phyloP scores from a whole-genome alignment of 2,329 filamentous ascomycete genomes.

The Coniella lustricola region DNA sequence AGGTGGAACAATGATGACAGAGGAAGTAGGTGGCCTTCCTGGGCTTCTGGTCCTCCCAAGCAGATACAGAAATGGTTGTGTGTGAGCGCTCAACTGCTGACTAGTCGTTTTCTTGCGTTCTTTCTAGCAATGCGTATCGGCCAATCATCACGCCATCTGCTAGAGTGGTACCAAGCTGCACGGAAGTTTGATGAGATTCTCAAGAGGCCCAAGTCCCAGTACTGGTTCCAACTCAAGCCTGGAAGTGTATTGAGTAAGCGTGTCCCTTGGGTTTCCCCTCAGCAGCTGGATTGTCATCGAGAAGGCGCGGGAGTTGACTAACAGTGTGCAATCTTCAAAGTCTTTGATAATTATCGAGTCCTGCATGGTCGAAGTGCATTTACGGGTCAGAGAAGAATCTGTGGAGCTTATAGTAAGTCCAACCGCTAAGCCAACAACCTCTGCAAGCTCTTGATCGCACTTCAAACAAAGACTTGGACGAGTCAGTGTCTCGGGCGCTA shows the following conservation, averaged over 20 bases:
- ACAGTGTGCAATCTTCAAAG: constrained; percentile 30
- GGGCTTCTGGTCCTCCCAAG: not conserved
- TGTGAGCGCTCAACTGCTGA: not conserved
- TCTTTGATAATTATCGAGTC: constrained; percentile 96
- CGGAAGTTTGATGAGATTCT: constrained; percentile 66
- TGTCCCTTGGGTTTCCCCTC: constrained; percentile 8
- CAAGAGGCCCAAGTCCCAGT: constrained; percentile 57
- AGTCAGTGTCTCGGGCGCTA: constrained; percentile 1
- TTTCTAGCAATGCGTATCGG: not conserved
- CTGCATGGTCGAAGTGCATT: constrained; percentile 82
- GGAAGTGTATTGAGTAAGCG: constrained; percentile 66
- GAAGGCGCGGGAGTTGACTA: not conserved
- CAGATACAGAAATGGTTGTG: not conserved
- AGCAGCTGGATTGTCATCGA: not conserved
- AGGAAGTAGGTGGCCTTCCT: constrained; percentile 31
- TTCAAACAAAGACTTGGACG: not conserved
- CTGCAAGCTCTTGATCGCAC: not conserved
- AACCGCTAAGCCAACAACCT: not conserved
- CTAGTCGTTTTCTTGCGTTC: not conserved
- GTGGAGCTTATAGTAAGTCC: constrained; percentile 78
- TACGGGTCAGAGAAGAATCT: constrained; percentile 77
- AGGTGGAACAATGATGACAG: constrained; percentile 94
- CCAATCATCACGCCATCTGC: not conserved
- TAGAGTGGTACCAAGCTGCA: constrained; percentile 74
- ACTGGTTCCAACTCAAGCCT: constrained; percentile 74